phyloP scores from a whole-genome alignment of 352 stramenopile species.

The Phytophthora pseudosyringae region DNA sequence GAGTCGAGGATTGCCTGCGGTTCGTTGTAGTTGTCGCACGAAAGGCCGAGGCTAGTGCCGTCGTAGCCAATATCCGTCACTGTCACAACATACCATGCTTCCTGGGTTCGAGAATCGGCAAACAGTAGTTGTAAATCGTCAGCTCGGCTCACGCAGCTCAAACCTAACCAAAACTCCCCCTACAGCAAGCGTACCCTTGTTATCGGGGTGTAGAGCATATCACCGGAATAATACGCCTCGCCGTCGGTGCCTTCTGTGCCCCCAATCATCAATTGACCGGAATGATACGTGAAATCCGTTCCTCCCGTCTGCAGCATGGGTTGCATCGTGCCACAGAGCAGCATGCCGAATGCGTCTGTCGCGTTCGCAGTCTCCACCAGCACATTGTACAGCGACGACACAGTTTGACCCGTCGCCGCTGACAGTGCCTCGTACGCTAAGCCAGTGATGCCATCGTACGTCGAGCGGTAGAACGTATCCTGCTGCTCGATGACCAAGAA shows the following conservation, averaged over 20 bases:
- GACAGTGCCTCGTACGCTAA: constrained; percentile 68
- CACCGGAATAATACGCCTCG: constrained; percentile 62
- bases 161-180: not conserved
- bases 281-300: constrained; percentile 60
- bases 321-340: constrained; percentile 84
- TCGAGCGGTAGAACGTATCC: constrained; percentile 73
- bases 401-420: constrained; percentile 44
- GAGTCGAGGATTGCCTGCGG: constrained; percentile 85
- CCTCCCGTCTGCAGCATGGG: constrained; percentile 47
- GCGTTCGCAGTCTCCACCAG: constrained; percentile 50
- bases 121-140: not conserved
- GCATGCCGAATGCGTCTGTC: constrained; percentile 73
- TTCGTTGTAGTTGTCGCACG: constrained; percentile 75
- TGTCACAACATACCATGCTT: constrained; percentile 85
- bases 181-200: constrained; percentile 41
- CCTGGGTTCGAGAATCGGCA: constrained; percentile 36
- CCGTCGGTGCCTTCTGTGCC: constrained; percentile 62
- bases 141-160: constrained; percentile 6
- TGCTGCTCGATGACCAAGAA: constrained; percentile 83
- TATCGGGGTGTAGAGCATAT: constrained; percentile 86
- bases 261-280: constrained; percentile 69
- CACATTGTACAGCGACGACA: constrained; percentile 64
- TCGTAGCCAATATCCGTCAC: constrained; percentile 78
- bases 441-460: constrained; percentile 83
- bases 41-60: constrained; percentile 59